Percentiles rank a stretch among this genome's conserved stretches.
Evolutionary conservation across 805 yeast genomes (phyloP).

Genomic region (Wickerhamomyces chambardii): DNA sequence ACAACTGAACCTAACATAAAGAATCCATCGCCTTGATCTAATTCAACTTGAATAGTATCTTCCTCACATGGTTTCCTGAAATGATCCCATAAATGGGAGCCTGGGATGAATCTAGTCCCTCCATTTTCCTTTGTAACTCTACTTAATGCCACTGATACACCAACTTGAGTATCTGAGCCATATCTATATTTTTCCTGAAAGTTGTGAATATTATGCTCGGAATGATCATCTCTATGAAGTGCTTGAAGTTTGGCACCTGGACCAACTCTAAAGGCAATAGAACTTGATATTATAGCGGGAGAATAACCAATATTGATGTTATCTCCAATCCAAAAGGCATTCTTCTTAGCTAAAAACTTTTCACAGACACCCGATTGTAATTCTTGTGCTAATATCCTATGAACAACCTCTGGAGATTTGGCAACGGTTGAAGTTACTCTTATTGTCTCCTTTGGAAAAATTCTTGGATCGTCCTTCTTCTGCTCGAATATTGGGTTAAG

Average conservation of each 20-base stretch:
- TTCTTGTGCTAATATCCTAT: slow-evolving; percentile 9
- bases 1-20: slow-evolving; percentile 21
- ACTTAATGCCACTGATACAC: slow-evolving; percentile 13
- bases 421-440: slow-evolving; percentile 10
- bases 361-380: slow-evolving; percentile 11
- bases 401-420: slow-evolving; percentile 12
- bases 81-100: slow-evolving; percentile 25
- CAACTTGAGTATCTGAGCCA: slow-evolving; percentile 15
- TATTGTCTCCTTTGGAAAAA: slow-evolving; percentile 13
- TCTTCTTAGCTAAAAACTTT: slow-evolving; percentile 12
- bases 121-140: slow-evolving; percentile 15
- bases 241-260: slow-evolving; percentile 18
- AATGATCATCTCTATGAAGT: slow-evolving; percentile 17
- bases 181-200: slow-evolving; percentile 8
- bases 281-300: slow-evolving; percentile 12
- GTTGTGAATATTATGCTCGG: slow-evolving; percentile 14
- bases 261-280: slow-evolving; percentile 15
- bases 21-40: slow-evolving; percentile 22
- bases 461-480: slow-evolving; percentile 11
- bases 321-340: slow-evolving; percentile 15
- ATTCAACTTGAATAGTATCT: slow-evolving; percentile 16
- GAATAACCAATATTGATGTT: slow-evolving; percentile 13
- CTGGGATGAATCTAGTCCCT: slow-evolving; percentile 22
- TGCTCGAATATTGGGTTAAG: slow-evolving; percentile 10
- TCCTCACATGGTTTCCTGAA: slow-evolving; percentile 14